Evolutionary conservation across 495 filamentous ascomycete genomes (phyloP).

Genomic region (Penicillium malachiteum): DNA sequence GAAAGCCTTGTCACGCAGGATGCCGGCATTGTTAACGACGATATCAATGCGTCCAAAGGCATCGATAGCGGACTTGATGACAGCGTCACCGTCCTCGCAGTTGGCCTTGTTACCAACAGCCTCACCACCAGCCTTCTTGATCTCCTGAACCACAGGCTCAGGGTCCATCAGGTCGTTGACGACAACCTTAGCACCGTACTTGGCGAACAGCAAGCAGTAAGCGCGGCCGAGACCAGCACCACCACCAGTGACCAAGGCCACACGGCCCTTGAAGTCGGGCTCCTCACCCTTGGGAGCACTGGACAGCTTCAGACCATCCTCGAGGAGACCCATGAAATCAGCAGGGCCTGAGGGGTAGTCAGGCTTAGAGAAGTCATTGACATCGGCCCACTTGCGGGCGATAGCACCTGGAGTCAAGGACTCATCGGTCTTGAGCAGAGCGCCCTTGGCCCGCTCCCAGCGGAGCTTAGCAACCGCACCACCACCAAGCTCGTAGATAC

Average conservation of each 20-base stretch:
- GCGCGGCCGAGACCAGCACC: slow-evolving; percentile 84
- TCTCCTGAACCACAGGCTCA: slow-evolving; percentile 89
- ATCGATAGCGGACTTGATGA: slow-evolving; percentile 91
- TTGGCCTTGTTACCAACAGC: slow-evolving; percentile 92
- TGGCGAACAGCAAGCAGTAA: slow-evolving; percentile 90
- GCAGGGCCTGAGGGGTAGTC: slow-evolving; percentile 83
- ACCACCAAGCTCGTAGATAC: slow-evolving; percentile 92
- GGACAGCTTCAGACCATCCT: slow-evolving; percentile 77
- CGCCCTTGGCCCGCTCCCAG: slow-evolving; percentile 93
- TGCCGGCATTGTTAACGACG: slow-evolving; percentile 95
- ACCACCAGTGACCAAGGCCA: slow-evolving; percentile 89
- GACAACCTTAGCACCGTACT: slow-evolving; percentile 83
- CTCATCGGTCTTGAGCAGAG: slow-evolving; percentile 85
- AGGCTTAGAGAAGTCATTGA: slow-evolving; percentile 83
- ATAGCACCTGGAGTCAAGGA: slow-evolving; percentile 86
- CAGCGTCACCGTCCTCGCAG: slow-evolving; percentile 88
- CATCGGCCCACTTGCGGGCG: slow-evolving; percentile 81
- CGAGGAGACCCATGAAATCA: slow-evolving; percentile 84
- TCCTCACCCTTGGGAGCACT: slow-evolving; percentile 73
- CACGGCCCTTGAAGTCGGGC: slow-evolving; percentile 85
- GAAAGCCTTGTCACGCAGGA: slow-evolving; percentile 97
- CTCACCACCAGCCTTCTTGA: slow-evolving; percentile 84
- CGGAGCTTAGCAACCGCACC: slow-evolving; percentile 90
- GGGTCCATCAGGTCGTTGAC: slow-evolving; percentile 95
- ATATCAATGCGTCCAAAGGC: slow-evolving; percentile 92